Percentiles rank a stretch among this genome's conserved stretches.
These are phyloP conservation scores for Plectosphaerella plurivora DNA, from an alignment of 2,329 filamentous ascomycete genomes.

Conservation along the genomic window DNA sequence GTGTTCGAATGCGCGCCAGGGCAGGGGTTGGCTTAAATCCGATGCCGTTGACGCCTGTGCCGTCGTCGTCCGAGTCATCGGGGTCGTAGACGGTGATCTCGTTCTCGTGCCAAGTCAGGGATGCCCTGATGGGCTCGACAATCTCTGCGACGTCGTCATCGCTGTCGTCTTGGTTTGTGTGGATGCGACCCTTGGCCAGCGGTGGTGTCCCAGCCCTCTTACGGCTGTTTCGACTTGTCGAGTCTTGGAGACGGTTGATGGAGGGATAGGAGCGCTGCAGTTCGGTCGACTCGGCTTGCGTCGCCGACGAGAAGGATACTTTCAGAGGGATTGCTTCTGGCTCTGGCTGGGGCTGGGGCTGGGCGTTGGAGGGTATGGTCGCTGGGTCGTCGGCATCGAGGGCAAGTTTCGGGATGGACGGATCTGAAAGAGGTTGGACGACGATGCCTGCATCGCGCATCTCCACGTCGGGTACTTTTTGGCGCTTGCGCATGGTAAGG, in stretches of 20 bases:
- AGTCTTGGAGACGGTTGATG: conserved; percentile 32
- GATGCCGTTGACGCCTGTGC: conserved; percentile 63
- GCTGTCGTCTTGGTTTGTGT: conserved; percentile 11
- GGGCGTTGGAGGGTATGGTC: neutral
- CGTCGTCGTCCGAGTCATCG: conserved; percentile 62
- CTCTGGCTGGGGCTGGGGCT: conserved; percentile 11
- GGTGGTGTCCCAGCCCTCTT: conserved; percentile 35
- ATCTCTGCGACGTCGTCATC: conserved; percentile 29
- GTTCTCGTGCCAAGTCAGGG: conserved; percentile 63
- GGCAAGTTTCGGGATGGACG: neutral
- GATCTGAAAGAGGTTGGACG: neutral
- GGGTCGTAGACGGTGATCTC: conserved; percentile 65
- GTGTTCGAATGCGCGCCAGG: conserved; percentile 51
- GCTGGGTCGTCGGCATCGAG: neutral
- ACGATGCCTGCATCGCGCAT: conserved; percentile 21
- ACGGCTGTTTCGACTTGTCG: conserved; percentile 26
- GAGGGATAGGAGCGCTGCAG: conserved; percentile 30
- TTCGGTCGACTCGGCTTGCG: conserved; percentile 11
- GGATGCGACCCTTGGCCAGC: conserved; percentile 8
- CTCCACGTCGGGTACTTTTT: conserved; percentile 24
- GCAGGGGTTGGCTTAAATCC: conserved; percentile 62
- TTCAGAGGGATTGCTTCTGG: conserved; percentile 16
- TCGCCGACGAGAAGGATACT: conserved; percentile 9
- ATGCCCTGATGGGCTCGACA: conserved; percentile 50
- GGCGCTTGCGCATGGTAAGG: conserved; percentile 29